Evolutionary conservation across 768 basidiomycete species (phyloP).

Genomic region (Leccinum fibrillosum): DNA sequence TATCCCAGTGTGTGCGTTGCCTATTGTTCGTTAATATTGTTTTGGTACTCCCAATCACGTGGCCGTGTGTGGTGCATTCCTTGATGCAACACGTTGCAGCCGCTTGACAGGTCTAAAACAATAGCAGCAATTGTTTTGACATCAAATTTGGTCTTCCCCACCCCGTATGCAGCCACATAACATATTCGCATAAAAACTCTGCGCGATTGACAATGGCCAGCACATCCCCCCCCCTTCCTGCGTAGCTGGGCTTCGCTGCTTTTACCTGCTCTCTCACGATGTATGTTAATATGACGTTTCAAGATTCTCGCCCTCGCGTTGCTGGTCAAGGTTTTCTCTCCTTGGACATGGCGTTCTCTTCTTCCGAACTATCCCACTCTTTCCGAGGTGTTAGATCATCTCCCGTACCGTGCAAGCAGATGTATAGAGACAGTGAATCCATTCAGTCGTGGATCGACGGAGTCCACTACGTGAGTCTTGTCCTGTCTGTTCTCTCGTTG

Average conservation of each 20-base stretch:
- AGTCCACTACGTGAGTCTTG: conserved; percentile 22
- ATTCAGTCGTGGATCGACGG: conserved; percentile 28
- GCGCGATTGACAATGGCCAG: background rate
- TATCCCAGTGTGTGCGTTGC: background rate
- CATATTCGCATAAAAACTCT: conserved; percentile 18
- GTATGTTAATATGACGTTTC: conserved; percentile 20
- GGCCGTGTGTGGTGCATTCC: conserved; percentile 3
- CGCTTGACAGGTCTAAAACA: conserved; percentile 9
- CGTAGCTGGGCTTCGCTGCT: conserved; percentile 29
- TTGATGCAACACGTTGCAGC: background rate
- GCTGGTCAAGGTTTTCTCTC: conserved; percentile 28
- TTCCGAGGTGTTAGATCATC: conserved; percentile 6
- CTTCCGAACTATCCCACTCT: conserved; percentile 2
- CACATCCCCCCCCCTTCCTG: conserved; percentile 2
- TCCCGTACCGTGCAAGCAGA: conserved; percentile 10
- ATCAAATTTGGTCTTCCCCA: conserved; percentile 4
- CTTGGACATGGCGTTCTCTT: conserved; percentile 14
- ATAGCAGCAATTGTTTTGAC: conserved; percentile 29
- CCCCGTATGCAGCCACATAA: conserved; percentile 2
- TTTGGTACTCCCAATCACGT: conserved; percentile 17
- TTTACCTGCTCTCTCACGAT: conserved; percentile 9
- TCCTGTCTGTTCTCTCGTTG: background rate
- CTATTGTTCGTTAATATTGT: conserved; percentile 25
- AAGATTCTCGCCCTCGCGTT: conserved; percentile 18
- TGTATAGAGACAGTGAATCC: conserved; percentile 24